Conservation (phyloP, 176 grass and related monocot species). For the Musa itinerans region DNA sequence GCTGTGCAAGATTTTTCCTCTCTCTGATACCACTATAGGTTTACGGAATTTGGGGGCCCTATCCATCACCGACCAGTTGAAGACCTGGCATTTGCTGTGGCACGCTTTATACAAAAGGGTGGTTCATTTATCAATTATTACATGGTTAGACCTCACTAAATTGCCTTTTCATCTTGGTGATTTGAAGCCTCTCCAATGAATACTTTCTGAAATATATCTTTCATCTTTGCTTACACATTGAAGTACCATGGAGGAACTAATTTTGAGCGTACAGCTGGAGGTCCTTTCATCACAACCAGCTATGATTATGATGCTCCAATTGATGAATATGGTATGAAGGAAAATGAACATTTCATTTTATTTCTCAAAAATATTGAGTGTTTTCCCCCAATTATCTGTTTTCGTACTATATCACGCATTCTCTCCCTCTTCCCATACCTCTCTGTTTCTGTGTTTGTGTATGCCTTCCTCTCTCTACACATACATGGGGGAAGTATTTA, state of each 20-base stretch:
- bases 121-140: conserved; percentile 99
- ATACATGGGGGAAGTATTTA: too few relatives aligned
- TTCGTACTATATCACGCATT: background rate
- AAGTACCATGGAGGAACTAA: conserved; percentile 99
- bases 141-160: conserved; percentile 45
- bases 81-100: conserved; percentile 88
- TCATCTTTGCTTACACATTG: conserved; percentile 17
- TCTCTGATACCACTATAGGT: conserved; percentile 33
- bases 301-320: conserved; percentile 99
- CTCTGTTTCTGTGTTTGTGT: too few relatives aligned
- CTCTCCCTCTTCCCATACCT: too few relatives aligned
- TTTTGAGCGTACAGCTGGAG: conserved; percentile 90
- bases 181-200: background rate
- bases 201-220: conserved; percentile 13
- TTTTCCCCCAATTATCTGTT: background rate
- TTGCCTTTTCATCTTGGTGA: background rate
- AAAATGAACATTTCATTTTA: background rate
- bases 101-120: conserved; percentile 96
- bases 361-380: background rate
- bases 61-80: conserved; percentile 76
- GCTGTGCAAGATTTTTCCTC: background rate
- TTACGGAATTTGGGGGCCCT: conserved; percentile 92
- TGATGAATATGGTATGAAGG: conserved; percentile 86
- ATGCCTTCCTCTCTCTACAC: too few relatives aligned
- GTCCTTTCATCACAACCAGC: conserved; percentile 98